phyloP scores from a whole-genome alignment of 208 protist genomes.

The Wallacemonas sp. region DNA sequence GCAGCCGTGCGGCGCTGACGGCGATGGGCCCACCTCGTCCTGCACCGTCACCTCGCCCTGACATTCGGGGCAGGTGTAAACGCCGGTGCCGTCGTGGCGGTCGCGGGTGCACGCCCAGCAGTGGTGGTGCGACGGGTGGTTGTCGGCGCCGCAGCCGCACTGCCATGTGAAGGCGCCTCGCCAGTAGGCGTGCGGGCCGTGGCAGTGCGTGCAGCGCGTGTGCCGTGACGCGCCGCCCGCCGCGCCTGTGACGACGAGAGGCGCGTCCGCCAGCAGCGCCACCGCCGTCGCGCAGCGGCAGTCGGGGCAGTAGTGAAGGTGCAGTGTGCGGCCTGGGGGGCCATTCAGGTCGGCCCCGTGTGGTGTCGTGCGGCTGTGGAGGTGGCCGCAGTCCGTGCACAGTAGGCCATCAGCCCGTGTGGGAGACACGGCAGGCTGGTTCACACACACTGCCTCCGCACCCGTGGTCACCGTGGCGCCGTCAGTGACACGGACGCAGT shows the following conservation, averaged over 20 bases:
- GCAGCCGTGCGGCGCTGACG: conserved; percentile 13
- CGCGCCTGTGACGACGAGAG: no score
- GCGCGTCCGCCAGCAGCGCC: no score
- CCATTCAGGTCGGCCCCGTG: no score
- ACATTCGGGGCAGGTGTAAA: conserved; percentile 1
- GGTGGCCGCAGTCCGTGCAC: no score
- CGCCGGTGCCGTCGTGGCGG: not conserved
- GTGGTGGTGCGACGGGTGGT: conserved; percentile 36
- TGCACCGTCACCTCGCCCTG: not conserved
- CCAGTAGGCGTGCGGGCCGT: conserved; percentile 18
- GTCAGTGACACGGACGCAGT: not conserved
- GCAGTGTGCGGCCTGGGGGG: no score
- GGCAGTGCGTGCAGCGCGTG: not conserved
- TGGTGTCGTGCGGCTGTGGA: no score
- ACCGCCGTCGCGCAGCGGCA: not conserved
- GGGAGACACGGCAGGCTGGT: no score
- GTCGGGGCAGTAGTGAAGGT: conserved; percentile 8
- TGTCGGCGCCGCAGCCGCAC: conserved; percentile 64
- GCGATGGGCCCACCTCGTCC: not conserved
- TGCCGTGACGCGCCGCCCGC: not conserved
- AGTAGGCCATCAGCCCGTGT: no score
- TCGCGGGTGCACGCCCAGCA: conserved; percentile 50
- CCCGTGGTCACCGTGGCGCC: no score
- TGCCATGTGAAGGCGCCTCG: conserved; percentile 46
- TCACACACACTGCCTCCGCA: no score